phyloP scores from a whole-genome alignment of 2,329 filamentous ascomycete species.

The Metarhizium humberi region DNA sequence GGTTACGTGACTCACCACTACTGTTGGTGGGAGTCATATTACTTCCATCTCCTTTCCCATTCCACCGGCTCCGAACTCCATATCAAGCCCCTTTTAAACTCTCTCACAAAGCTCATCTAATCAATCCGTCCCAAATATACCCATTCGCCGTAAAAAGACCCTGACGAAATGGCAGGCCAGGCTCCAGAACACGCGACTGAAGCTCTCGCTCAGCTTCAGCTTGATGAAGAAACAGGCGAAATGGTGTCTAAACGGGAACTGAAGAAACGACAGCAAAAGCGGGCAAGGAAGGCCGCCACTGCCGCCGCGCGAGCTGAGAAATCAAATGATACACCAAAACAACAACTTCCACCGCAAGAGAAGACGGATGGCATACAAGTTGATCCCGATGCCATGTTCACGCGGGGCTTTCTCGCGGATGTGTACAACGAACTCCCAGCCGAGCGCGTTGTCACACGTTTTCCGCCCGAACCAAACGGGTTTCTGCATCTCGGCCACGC shows the following conservation, averaged over 20 bases:
- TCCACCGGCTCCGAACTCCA: too few species aligned
- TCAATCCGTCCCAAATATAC: too few species aligned
- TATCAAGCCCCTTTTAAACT: too few species aligned
- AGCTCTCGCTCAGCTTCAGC: slow-evolving; percentile 34
- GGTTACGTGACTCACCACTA: too few species aligned
- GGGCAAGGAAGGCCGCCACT: too few species aligned
- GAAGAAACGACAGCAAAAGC: slow-evolving; percentile 43
- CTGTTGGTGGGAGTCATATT: too few species aligned
- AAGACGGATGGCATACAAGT: slow-evolving; percentile 24
- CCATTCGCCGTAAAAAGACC: background rate
- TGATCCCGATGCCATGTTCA: slow-evolving; percentile 63
- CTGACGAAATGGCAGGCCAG: background rate
- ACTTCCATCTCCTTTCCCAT: too few species aligned
- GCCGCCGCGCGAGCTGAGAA: too few species aligned
- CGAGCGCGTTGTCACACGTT: slow-evolving; percentile 37
- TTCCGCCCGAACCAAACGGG: slow-evolving; percentile 74
- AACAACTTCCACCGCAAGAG: slow-evolving; percentile 32
- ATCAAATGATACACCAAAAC: slow-evolving; percentile 17
- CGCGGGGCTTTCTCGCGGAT: slow-evolving; percentile 61
- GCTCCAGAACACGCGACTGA: background rate
- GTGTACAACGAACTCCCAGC: too few species aligned
- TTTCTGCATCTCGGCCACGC: slow-evolving; percentile 89
- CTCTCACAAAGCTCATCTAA: too few species aligned
- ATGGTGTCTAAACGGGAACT: slow-evolving; percentile 46
- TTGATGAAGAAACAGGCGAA: slow-evolving; percentile 43